Conservation (phyloP, 805 yeast species). For the Wickerhamomyces bovis region DNA sequence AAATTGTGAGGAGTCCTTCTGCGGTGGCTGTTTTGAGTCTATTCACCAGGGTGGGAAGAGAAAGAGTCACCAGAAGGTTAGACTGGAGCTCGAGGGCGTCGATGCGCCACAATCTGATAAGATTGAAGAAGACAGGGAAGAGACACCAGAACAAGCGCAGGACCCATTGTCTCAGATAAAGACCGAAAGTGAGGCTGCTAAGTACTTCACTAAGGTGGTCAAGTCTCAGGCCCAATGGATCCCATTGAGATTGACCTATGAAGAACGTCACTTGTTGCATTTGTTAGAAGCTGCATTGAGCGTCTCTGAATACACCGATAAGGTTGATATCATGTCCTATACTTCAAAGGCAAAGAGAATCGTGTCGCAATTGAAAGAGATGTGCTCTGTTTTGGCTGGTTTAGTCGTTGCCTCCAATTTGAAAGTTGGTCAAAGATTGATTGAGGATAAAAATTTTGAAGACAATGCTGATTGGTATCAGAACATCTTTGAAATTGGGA, state of each 20-base stretch:
- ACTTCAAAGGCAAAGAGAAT: constrained; percentile 66
- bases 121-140: constrained; percentile 12
- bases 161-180: constrained; percentile 11
- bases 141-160: constrained; percentile 17
- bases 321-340: constrained; percentile 64
- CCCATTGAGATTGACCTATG: constrained; percentile 61
- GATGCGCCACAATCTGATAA: constrained; percentile 4
- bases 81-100: constrained; percentile 18
- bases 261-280: constrained; percentile 63
- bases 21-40: constrained; percentile 63
- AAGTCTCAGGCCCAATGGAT: constrained; percentile 45
- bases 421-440: constrained; percentile 59
- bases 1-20: constrained; percentile 61
- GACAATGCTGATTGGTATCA: constrained; percentile 73
- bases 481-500: constrained; percentile 66
- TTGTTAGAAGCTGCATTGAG: constrained; percentile 70
- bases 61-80: constrained; percentile 35
- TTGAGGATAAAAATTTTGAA: constrained; percentile 60
- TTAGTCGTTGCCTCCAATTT: constrained; percentile 72
- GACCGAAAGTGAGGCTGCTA: background rate
- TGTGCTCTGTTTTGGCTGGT: constrained; percentile 76
- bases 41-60: constrained; percentile 66
- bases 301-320: constrained; percentile 76
- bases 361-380: constrained; percentile 63
- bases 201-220: constrained; percentile 22